Base-by-base conservation (phyloP, 1,139 yeast genomes). In the Saccharomycopsis phalli region DNA sequence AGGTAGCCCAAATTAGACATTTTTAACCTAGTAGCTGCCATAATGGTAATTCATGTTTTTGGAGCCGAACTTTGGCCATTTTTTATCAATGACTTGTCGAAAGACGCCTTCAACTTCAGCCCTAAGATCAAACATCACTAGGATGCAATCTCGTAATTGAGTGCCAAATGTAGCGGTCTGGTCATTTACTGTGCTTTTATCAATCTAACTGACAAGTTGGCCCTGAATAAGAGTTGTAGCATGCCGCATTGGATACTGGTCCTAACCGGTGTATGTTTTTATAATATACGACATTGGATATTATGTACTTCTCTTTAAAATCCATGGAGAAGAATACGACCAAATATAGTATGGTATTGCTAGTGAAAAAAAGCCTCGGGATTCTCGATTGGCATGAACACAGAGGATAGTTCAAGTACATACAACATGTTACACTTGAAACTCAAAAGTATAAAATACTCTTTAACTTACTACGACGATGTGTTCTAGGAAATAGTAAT, bases 201-300 rank as follows among this genome's bases (percentile, higher is more conserved):
- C 13, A 26, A 26, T 14, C 13, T 7, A 5, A 10, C 29, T 6
- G 7, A 11, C 13, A 4, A 4, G 7, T 10, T 10, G 10, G 35
- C n/a, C n/a, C 14, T 32, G 33, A n/a, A 8, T 19, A 30, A 7
- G 21, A 18, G 11, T 32, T 21, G 6, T 36, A 36, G 17, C 20
- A 29, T 7, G 37, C 36, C 11, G 65, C 63, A 14, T 59, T 81
- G 13, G 79, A 69, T 41, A 86, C 81, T 34, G 88, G 88, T 2
- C 91, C 81, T 53, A 74, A 71, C 47, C 63, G 61, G 44, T 63
- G 62, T 4, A 68, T 66, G 39, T 58, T 81, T 42, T 59, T 60
- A 16, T 63, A 41, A 53, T 49, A 61, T 20, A 61, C 63, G 36
- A 76, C 80, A 0, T 55, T 81, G 35, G 61, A 64, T 34, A 52